Conservation (phyloP, 257 asterid genomes). For the Nicotiana tabacum region DNA sequence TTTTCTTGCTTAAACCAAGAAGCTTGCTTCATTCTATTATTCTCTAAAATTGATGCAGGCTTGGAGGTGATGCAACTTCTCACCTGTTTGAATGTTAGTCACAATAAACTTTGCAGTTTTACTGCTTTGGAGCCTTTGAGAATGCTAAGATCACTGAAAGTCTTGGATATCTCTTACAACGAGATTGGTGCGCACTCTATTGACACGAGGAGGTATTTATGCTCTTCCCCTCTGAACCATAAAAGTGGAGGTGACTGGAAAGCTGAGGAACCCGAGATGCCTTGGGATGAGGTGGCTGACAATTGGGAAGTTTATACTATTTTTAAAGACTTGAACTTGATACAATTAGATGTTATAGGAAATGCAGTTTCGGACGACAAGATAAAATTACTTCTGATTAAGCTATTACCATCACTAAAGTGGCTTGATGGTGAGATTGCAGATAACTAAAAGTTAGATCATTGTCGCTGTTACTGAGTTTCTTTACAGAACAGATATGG, state of each 20-base stretch:
- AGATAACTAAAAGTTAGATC: neutral
- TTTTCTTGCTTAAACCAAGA: neutral
- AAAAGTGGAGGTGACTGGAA: constrained; percentile 45
- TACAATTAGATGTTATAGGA: constrained; percentile 64
- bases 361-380: constrained; percentile 43
- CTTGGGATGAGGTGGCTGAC: constrained; percentile 21
- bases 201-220: constrained; percentile 75
- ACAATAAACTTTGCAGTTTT: constrained; percentile 65
- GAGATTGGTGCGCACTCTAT: constrained; percentile 78
- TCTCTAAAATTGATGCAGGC: constrained; percentile 40
- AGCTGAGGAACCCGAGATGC: constrained; percentile 20
- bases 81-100: constrained; percentile 64
- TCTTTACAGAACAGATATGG: neutral
- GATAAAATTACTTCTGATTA: constrained; percentile 40
- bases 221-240: constrained; percentile 70
- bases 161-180: constrained; percentile 60
- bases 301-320: constrained; percentile 63
- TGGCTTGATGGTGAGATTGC: constrained; percentile 65
- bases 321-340: constrained; percentile 60
- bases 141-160: constrained; percentile 50
- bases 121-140: constrained; percentile 69
- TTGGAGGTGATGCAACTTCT: constrained; percentile 88
- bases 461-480: neutral
- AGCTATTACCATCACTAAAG: constrained; percentile 57
- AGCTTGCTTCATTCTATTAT: neutral